Percentiles rank a stretch among this genome's conserved stretches.
Evolutionary conservation across 495 filamentous ascomycete genomes (phyloP).

Genomic region (Sporormia fimetaria): DNA sequence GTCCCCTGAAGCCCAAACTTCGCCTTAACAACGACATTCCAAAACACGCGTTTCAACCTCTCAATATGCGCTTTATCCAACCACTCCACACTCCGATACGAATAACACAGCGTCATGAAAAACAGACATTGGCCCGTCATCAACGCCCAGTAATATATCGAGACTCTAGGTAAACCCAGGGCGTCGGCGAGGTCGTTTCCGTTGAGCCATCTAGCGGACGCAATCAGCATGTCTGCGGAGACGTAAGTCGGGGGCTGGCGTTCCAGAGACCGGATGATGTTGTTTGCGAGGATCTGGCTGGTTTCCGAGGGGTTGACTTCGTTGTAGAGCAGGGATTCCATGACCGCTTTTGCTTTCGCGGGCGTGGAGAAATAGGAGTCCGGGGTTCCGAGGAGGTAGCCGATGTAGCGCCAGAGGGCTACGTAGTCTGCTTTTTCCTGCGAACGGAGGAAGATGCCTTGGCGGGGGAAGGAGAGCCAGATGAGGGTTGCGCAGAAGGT

Average conservation of each 20-base stretch:
- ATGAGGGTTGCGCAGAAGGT: constrained; percentile 57
- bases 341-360: constrained; percentile 43
- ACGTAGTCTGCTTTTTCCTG: constrained; percentile 59
- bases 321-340: constrained; percentile 52
- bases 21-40: constrained; percentile 42
- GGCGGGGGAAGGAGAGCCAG: constrained; percentile 57
- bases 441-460: constrained; percentile 54
- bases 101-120: constrained; percentile 45
- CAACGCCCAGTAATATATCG: constrained; percentile 46
- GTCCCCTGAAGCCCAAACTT: constrained; percentile 42
- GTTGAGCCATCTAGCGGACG: constrained; percentile 58
- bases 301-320: constrained; percentile 54
- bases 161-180: constrained; percentile 47
- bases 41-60: constrained; percentile 44
- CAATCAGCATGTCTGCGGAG: constrained; percentile 47
- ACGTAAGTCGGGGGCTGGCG: constrained; percentile 52
- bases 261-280: constrained; percentile 58
- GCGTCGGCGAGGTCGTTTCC: constrained; percentile 49
- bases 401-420: constrained; percentile 65
- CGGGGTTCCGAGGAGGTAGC: constrained; percentile 58
- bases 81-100: constrained; percentile 42
- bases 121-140: constrained; percentile 59
- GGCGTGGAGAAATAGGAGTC: constrained; percentile 45
- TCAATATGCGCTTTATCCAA: constrained; percentile 50
- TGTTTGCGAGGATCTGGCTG: constrained; percentile 53